Evolutionary conservation across 352 stramenopile species (phyloP).

Genomic region (Pythium pyrilobum): DNA sequence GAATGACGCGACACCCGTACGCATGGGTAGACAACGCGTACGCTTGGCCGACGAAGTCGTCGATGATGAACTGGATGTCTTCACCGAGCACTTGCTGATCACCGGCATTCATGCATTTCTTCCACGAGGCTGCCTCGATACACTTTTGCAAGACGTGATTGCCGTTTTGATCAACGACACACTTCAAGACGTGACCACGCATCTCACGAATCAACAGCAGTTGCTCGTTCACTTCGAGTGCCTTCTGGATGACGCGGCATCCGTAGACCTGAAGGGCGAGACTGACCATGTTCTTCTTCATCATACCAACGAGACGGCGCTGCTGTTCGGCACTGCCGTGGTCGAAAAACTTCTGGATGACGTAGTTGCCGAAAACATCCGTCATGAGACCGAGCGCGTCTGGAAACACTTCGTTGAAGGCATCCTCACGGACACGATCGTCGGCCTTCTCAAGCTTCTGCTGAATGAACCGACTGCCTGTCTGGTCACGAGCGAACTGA

Average conservation of each 20-base stretch:
- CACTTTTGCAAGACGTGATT: constrained; percentile 99
- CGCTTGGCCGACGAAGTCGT: constrained; percentile 92
- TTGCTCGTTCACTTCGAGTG: constrained; percentile 79
- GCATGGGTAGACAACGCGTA: constrained; percentile 92
- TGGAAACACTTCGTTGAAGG: constrained; percentile 82
- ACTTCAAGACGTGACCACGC: constrained; percentile 83
- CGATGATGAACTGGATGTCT: constrained; percentile 97
- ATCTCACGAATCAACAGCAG: constrained; percentile 76
- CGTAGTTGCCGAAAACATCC: constrained; percentile 99
- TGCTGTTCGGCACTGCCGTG: constrained; percentile 89
- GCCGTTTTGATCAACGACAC: constrained; percentile 97
- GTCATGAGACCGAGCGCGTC: constrained; percentile 83
- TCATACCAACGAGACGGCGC: constrained; percentile 73
- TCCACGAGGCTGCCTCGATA: constrained; percentile 88
- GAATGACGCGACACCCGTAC: constrained; percentile 98
- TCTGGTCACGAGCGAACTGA: constrained; percentile 83
- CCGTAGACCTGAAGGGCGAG: constrained; percentile 96
- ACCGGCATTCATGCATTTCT: constrained; percentile 15
- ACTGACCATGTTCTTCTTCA: constrained; percentile 92
- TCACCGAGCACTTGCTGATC: constrained; percentile 47
- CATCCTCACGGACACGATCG: constrained; percentile 57
- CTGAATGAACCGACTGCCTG: constrained; percentile 85
- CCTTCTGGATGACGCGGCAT: constrained; percentile 96
- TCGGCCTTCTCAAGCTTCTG: constrained; percentile 84
- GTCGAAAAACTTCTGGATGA: constrained; percentile 98